A percentile compares a stretch with the other conserved stretches of the same genome.
These are phyloP conservation scores for Pseudocercospora crystallina DNA, from an alignment of 2,329 filamentous ascomycete species.

Conservation along the genomic window DNA sequence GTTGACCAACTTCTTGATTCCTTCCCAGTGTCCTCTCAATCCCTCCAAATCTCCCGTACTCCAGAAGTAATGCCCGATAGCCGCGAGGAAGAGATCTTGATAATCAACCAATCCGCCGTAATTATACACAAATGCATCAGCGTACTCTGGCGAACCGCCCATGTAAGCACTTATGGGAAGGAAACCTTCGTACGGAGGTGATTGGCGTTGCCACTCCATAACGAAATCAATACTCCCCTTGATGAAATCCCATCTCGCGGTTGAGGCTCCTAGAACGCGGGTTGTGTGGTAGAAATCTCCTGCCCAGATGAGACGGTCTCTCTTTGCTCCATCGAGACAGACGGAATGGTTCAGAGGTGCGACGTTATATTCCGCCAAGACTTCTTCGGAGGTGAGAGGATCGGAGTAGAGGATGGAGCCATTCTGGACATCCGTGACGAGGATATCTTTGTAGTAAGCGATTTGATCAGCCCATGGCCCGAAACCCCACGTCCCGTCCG, in stretches of 20 bases:
- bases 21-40: constrained; percentile 26
- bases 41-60: constrained; percentile 24
- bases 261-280: constrained; percentile 39
- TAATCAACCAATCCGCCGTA: constrained; percentile 31
- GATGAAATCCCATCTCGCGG: constrained; percentile 38
- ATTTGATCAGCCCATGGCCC: constrained; percentile 44
- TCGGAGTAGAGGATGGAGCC: constrained; percentile 37
- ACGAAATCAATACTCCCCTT: constrained; percentile 37
- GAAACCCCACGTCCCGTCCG: constrained; percentile 41
- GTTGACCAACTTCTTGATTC: constrained; percentile 28
- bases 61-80: constrained; percentile 31
- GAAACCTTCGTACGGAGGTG: constrained; percentile 13
- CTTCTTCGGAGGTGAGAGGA: constrained; percentile 26
- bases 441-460: constrained; percentile 39
- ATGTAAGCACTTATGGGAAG: constrained; percentile 16
- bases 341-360: constrained; percentile 36
- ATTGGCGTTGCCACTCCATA: constrained; percentile 28
- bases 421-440: constrained; percentile 31
- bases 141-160: constrained; percentile 16
- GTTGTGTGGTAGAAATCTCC: constrained; percentile 47
- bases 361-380: constrained; percentile 41
- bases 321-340: constrained; percentile 45
- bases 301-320: constrained; percentile 45
- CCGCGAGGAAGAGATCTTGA: constrained; percentile 34
- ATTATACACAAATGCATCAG: not conserved